Conservation (phyloP, 2,329 filamentous ascomycete species). For the Ustulina deusta region DNA sequence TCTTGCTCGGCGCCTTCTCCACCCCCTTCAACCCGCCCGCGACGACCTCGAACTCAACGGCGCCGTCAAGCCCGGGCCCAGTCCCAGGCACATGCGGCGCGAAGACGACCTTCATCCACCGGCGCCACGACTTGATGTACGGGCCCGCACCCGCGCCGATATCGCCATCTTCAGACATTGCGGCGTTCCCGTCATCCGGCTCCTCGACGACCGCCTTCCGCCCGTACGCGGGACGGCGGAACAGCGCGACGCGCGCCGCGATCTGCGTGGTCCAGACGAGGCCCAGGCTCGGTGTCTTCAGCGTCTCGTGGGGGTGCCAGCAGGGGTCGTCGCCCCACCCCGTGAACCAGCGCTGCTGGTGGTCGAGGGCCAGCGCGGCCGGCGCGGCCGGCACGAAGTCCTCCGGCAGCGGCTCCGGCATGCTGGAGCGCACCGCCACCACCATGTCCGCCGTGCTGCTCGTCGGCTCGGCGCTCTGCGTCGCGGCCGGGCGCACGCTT, state of each 20-base stretch:
- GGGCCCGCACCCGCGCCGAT: conserved; percentile 56
- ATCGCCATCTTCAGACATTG: conserved; percentile 48
- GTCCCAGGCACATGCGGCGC: conserved; percentile 76
- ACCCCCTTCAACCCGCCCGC: conserved; percentile 69
- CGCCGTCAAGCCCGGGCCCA: conserved; percentile 61
- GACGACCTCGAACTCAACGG: conserved; percentile 80
- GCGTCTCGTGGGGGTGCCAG: conserved; percentile 52
- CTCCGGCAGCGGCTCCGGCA: conserved; percentile 50
- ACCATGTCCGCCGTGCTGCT: conserved; percentile 55
- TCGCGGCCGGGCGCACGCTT: conserved; percentile 33
- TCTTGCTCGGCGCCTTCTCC: conserved; percentile 41
- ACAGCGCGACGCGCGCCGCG: conserved; percentile 81
- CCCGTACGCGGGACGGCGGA: conserved; percentile 69
- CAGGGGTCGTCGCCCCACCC: conserved; percentile 84
- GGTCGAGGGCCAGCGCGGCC: conserved; percentile 77
- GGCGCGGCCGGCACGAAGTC: conserved; percentile 52
- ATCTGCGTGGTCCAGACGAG: conserved; percentile 94
- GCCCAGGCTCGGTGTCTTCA: conserved; percentile 89
- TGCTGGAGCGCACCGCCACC: conserved; percentile 52
- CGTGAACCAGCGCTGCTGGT: conserved; percentile 95
- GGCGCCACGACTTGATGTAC: conserved; percentile 70
- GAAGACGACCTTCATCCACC: conserved; percentile 92
- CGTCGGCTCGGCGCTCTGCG: conserved; percentile 52
- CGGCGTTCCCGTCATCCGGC: not conserved
- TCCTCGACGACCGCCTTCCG: conserved; percentile 50